Evolutionary conservation across 139 green algal species (phyloP).

Genomic region (Tetradesmus lagerheimii): DNA sequence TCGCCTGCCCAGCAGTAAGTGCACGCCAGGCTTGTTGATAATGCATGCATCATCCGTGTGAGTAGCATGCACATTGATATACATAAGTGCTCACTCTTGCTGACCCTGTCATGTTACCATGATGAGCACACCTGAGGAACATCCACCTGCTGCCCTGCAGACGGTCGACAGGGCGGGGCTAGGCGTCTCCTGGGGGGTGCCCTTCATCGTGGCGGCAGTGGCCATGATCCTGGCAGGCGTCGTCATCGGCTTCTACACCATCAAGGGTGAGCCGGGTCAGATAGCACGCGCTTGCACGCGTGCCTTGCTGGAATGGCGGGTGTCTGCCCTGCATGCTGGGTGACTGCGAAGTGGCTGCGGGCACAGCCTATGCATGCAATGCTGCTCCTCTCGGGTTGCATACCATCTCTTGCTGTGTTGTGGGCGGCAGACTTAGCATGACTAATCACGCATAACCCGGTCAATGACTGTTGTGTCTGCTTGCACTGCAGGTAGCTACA

Average conservation of each 20-base stretch:
- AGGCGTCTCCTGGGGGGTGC: conserved; percentile 16
- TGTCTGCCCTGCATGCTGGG: too few relatives aligned
- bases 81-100: not conserved
- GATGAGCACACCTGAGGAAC: not conserved
- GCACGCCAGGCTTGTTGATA: not conserved
- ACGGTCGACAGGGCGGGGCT: conserved; percentile 21
- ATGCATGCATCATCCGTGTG: too few relatives aligned
- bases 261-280: conserved; percentile 33
- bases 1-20: conserved; percentile 28
- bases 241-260: conserved; percentile 26
- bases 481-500: not conserved
- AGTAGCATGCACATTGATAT: too few relatives aligned
- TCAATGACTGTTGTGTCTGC: not conserved
- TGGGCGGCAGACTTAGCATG: too few relatives aligned
- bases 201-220: not conserved
- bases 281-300: too few relatives aligned
- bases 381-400: too few relatives aligned
- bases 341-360: too few relatives aligned
- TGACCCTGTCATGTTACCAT: not conserved
- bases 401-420: too few relatives aligned
- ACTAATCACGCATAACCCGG: not conserved
- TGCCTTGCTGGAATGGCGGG: too few relatives aligned
- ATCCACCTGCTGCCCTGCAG: conserved; percentile 1
- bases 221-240: conserved; percentile 21
- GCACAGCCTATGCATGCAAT: too few relatives aligned